Percentiles rank a stretch among this genome's conserved stretches.
Conservation (phyloP, 306 rosid genomes). For the Cicer judaicum region DNA sequence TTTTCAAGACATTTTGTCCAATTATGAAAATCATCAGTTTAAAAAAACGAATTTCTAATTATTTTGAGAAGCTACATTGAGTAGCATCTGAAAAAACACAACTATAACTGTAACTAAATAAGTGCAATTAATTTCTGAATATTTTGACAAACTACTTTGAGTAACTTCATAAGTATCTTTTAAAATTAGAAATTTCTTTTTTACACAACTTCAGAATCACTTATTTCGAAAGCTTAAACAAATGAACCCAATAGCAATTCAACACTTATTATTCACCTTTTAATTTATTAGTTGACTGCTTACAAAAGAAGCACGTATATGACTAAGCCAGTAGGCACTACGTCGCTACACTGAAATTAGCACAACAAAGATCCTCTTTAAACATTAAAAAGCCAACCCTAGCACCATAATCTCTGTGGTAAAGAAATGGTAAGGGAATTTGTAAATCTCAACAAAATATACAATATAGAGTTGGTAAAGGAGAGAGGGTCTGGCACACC, state of each 20-base stretch:
- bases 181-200: not conserved
- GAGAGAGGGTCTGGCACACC: not conserved
- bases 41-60: not conserved
- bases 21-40: not conserved
- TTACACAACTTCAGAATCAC: not conserved
- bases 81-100: not conserved
- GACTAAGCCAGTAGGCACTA: conserved; percentile 12
- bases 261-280: conserved; percentile 1
- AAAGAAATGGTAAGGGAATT: conserved; percentile 1
- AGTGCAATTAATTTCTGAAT: not conserved
- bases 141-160: not conserved
- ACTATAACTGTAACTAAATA: not conserved
- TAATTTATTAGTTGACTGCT: not conserved
- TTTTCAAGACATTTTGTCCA: not conserved
- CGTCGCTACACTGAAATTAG: not conserved
- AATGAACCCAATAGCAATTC: not conserved
- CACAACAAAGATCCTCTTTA: not conserved
- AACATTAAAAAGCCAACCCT: conserved; percentile 33
- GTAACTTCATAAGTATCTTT: not conserved
- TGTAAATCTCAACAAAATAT: conserved; percentile 29
- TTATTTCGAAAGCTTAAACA: not conserved
- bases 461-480: conserved; percentile 2
- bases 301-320: not conserved
- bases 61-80: not conserved
- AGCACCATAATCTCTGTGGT: conserved; percentile 1